Percentiles rank a stretch among this genome's conserved stretches.
phyloP scores from a whole-genome alignment of 169 alveolate species.

The Gregarina niphandrodes region DNA sequence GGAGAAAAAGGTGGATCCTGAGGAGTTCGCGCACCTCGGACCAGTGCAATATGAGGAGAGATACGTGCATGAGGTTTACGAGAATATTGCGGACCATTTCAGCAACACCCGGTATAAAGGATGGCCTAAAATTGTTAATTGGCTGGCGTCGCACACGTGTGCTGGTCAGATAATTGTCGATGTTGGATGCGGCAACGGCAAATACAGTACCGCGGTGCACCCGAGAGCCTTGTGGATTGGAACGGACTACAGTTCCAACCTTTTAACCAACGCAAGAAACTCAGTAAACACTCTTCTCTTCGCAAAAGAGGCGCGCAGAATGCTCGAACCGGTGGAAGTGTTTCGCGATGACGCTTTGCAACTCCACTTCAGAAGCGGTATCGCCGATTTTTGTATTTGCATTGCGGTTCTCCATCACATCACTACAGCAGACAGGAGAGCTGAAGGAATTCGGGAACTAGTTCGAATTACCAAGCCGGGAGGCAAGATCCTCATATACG shows the following conservation, averaged over 20 bases:
- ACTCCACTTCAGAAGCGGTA: slow-evolving; percentile 13
- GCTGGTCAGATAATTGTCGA: no score
- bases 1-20: no score
- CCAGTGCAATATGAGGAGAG: no score
- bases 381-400: slow-evolving; percentile 63
- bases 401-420: slow-evolving; percentile 80
- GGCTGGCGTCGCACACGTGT: neutral
- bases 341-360: neutral
- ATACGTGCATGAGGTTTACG: slow-evolving; percentile 2
- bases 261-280: no score
- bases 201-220: slow-evolving; percentile 50
- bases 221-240: slow-evolving; percentile 44
- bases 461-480: slow-evolving; percentile 45
- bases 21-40: no score
- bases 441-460: slow-evolving; percentile 45
- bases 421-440: slow-evolving; percentile 52
- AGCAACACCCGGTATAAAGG: slow-evolving; percentile 1
- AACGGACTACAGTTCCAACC: slow-evolving; percentile 53
- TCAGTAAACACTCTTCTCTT: slow-evolving; percentile 21
- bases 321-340: neutral
- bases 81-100: slow-evolving; percentile 1
- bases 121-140: neutral
- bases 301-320: neutral
- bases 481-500: slow-evolving; percentile 52
- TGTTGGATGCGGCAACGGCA: slow-evolving; percentile 94